phyloP scores from a whole-genome alignment of 805 yeast genomes.

The Saturnispora saitoi region DNA sequence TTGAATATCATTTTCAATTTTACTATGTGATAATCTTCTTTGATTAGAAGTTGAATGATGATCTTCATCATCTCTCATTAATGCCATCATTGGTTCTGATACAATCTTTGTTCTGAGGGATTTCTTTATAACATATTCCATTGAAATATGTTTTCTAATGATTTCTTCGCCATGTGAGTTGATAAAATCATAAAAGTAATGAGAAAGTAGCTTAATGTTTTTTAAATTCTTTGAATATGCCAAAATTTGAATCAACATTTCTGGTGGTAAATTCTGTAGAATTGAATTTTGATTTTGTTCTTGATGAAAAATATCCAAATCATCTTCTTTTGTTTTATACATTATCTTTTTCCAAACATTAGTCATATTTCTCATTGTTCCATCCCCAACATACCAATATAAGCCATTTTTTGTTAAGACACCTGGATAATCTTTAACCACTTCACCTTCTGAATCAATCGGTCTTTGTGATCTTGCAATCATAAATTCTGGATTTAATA shows the following conservation, averaged over 20 bases:
- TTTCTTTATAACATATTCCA: slow-evolving; percentile 4
- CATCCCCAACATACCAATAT: slow-evolving; percentile 3
- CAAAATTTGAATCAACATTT: slow-evolving; percentile 12
- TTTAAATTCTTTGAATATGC: slow-evolving; percentile 11
- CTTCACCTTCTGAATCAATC: neutral
- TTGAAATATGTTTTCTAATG: slow-evolving; percentile 3
- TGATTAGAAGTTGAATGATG: slow-evolving; percentile 10
- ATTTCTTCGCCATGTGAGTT: slow-evolving; percentile 6
- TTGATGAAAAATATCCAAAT: too few species aligned
- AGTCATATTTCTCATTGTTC: neutral
- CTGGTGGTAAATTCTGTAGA: slow-evolving; percentile 11
- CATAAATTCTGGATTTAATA: neutral
- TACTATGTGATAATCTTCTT: slow-evolving; percentile 4
- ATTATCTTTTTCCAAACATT: slow-evolving; percentile 2
- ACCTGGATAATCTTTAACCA: neutral
- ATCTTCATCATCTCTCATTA: slow-evolving; percentile 8
- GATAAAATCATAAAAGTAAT: slow-evolving; percentile 11
- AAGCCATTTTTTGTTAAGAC: slow-evolving; percentile 1
- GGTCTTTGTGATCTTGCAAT: slow-evolving; percentile 1
- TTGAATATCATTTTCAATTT: neutral
- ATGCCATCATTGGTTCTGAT: neutral
- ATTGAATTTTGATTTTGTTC: neutral
- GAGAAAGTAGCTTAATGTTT: slow-evolving; percentile 4
- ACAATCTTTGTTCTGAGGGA: slow-evolving; percentile 1
- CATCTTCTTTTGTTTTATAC: neutral